Evolutionary conservation across 257 asterid genomes (phyloP), one percentile per base, ranked within the genome.

Genomic region (Scutellaria minor): DNA sequence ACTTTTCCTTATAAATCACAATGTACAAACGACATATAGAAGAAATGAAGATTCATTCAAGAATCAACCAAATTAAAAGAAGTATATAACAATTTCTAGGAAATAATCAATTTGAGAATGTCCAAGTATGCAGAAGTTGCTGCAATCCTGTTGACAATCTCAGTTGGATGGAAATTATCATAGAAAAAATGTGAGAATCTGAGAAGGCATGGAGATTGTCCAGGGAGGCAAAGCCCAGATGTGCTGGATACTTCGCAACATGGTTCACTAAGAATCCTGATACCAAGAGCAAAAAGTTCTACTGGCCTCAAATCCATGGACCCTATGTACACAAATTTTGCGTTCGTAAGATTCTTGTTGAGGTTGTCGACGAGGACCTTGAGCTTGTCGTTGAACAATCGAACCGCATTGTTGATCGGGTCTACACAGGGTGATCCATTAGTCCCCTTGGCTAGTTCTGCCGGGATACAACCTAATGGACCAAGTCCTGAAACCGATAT

Each of bases 401-500:
- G 2, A 9, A 65, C 82, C 0, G 82, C 87, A 4, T 73, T 20
- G 68, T 83, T 86, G 0, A 81, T 9, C 3, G 58, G 5, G 8
- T 64, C 76, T 2, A 51, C 65, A 20, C 83, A 80, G 5, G 11
- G 40, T 15, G 71, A 4, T 22, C 60, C 62, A 20, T 48, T 55
- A 0, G 69, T 31, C 14, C 70, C 73, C 37, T 44, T 37, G 0
- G 56, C 50, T 20, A 40, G 1, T 77, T 45, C 42, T 14, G 48
- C 76, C 1, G 91, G 91, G 8, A 48, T 20, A 82, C 82, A 82
- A 6, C 91, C 91, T 50, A 80, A 0, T 24, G 75, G 66, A 15
- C 84, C 81, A 1, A 82, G 31, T 41, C 79, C 84, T 2, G 70
- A 18, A n/a, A 86, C 58, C 0, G 78, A 59, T 50, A 84, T 47